Conservation (phyloP, 2,329 filamentous ascomycete genomes). For the Ceratocystis lukuohia region DNA sequence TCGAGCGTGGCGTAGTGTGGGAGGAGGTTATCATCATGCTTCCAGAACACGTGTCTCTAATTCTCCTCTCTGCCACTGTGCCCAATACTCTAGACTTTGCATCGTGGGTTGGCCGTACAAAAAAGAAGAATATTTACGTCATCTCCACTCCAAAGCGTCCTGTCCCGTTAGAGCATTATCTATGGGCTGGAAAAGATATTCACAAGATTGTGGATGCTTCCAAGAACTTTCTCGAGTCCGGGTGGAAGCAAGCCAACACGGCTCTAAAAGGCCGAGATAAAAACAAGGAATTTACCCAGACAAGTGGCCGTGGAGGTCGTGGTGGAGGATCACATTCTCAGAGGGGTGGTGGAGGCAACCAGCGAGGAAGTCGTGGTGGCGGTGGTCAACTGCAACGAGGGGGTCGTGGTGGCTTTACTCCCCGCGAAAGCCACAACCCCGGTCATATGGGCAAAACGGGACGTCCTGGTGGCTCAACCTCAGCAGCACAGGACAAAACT, state of each 20-base stretch:
- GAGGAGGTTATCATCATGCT: slow-evolving; percentile 99
- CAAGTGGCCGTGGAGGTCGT: slow-evolving; percentile 19
- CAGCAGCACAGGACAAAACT: slow-evolving; percentile 86
- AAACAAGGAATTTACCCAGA: slow-evolving; percentile 27
- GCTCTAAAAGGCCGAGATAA: slow-evolving; percentile 68
- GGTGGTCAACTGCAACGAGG: slow-evolving; percentile 37
- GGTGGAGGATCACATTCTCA: slow-evolving; percentile 20
- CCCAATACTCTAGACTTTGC: slow-evolving; percentile 97
- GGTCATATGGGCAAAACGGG: slow-evolving; percentile 88
- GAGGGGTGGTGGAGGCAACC: slow-evolving; percentile 22
- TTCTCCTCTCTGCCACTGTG: slow-evolving; percentile 87
- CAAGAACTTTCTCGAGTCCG: slow-evolving; percentile 80
- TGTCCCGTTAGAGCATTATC: slow-evolving; percentile 85
- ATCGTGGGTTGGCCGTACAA: slow-evolving; percentile 94
- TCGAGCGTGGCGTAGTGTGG: slow-evolving; percentile 94
- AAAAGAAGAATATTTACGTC: slow-evolving; percentile 98
- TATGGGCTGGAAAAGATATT: slow-evolving; percentile 89
- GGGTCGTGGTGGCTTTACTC: slow-evolving; percentile 39
- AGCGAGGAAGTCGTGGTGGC: slow-evolving; percentile 28
- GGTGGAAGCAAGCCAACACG: slow-evolving; percentile 88
- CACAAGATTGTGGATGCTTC: slow-evolving; percentile 89
- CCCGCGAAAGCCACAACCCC: slow-evolving; percentile 46
- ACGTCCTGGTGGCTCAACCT: slow-evolving; percentile 71
- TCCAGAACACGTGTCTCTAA: slow-evolving; percentile 90
- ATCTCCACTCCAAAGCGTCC: slow-evolving; percentile 94